These are phyloP conservation scores for Conticribra guillardii DNA, from an alignment of 108 stramenopile genomes.

Conservation along the genomic window DNA sequence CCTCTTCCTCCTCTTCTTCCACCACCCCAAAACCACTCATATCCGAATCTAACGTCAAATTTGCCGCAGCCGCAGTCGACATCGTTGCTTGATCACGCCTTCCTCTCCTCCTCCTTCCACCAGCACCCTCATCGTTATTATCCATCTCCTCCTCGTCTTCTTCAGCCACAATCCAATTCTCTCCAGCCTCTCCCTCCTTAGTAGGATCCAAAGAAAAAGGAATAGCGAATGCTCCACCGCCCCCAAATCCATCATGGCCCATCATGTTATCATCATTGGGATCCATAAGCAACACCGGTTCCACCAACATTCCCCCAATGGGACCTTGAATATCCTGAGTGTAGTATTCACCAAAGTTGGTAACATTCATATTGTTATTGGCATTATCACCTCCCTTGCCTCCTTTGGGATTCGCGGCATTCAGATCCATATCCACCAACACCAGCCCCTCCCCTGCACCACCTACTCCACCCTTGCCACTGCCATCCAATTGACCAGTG, in stretches of 20 bases:
- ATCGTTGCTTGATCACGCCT: constrained; percentile 16
- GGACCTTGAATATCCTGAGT: constrained; percentile 42
- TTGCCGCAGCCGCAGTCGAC: constrained; percentile 12
- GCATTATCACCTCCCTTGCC: constrained; percentile 3
- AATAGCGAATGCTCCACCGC: constrained; percentile 42
- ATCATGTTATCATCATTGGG: constrained; percentile 42
- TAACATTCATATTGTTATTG: constrained; percentile 60
- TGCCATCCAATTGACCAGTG: constrained; percentile 41
- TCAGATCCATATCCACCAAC: constrained; percentile 47
- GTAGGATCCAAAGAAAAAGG: constrained; percentile 54
- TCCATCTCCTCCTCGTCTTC: constrained; percentile 59
- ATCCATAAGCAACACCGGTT: constrained; percentile 48
- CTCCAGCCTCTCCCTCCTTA: constrained; percentile 48
- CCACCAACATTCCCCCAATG: constrained; percentile 39
- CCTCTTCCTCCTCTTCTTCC: constrained; percentile 63
- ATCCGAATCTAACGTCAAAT: constrained; percentile 38
- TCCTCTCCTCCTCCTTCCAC: constrained; percentile 12
- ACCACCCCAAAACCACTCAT: constrained; percentile 12
- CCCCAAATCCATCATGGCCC: constrained; percentile 13
- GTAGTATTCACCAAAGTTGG: constrained; percentile 85
- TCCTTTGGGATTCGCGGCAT: constrained; percentile 31
- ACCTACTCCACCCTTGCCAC: constrained; percentile 33
- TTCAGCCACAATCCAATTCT: constrained; percentile 76
- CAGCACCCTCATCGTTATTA: constrained; percentile 15
- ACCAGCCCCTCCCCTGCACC: constrained; percentile 34